Evolutionary conservation across 2,329 filamentous ascomycete species (phyloP).

Genomic region (Thielaviopsis cerberus): DNA sequence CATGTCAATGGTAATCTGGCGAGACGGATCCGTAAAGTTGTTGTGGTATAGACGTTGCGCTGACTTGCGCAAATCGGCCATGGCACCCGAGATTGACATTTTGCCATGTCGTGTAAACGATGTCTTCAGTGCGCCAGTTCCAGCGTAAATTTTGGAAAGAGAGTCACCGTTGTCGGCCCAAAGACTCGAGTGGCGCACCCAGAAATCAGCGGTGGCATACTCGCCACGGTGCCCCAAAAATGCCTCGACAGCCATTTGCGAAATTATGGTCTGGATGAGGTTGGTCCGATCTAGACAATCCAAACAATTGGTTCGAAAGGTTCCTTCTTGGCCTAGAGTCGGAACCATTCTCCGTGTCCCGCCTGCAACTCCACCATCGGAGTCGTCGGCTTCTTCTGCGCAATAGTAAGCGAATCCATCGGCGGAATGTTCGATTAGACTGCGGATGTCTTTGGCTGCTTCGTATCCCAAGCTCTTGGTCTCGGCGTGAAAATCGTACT

Average conservation of each 20-base stretch:
- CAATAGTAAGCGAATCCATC: slow-evolving; percentile 87
- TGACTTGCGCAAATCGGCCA: slow-evolving; percentile 90
- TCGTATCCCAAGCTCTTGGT: slow-evolving; percentile 79
- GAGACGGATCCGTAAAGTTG: slow-evolving; percentile 83
- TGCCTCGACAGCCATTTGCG: slow-evolving; percentile 73
- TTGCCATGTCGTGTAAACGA: slow-evolving; percentile 89
- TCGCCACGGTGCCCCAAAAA: slow-evolving; percentile 61
- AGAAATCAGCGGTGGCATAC: slow-evolving; percentile 59
- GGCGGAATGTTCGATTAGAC: slow-evolving; percentile 59
- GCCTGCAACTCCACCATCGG: slow-evolving; percentile 20
- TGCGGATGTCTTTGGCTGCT: slow-evolving; percentile 67
- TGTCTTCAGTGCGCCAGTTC: slow-evolving; percentile 85
- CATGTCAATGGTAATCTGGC: slow-evolving; percentile 89
- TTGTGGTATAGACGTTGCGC: slow-evolving; percentile 91
- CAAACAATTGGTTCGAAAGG: slow-evolving; percentile 88
- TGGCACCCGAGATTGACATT: slow-evolving; percentile 81
- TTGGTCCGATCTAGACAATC: slow-evolving; percentile 95
- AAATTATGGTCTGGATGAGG: slow-evolving; percentile 86
- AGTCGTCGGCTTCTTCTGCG: slow-evolving; percentile 49
- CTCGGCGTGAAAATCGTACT: slow-evolving; percentile 94
- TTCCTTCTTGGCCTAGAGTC: slow-evolving; percentile 79
- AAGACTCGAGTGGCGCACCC: slow-evolving; percentile 75
- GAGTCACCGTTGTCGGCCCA: slow-evolving; percentile 97
- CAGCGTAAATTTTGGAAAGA: slow-evolving; percentile 86
- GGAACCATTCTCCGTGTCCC: slow-evolving; percentile 34